These are phyloP conservation scores for Buddleja alternifolia DNA, from an alignment of 257 asterid genomes.

Conservation along the genomic window DNA sequence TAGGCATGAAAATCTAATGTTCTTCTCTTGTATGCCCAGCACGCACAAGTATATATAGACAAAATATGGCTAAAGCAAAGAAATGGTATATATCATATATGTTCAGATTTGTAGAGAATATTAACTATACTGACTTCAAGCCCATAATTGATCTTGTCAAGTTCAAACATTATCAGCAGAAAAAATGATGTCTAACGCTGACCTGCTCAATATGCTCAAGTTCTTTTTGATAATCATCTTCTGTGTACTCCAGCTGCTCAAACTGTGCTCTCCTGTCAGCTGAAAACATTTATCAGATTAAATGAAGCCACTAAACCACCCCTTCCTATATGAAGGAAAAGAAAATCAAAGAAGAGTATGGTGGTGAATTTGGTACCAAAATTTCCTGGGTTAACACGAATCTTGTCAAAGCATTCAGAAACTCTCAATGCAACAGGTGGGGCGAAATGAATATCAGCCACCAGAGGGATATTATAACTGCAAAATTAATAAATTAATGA, in stretches of 20 bases:
- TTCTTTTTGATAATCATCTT: slow-evolving; percentile 96
- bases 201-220: slow-evolving; percentile 98
- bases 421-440: slow-evolving; percentile 96
- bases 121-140: neutral
- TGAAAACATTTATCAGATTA: slow-evolving; percentile 44
- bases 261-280: slow-evolving; percentile 99
- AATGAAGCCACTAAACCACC: slow-evolving; percentile 17
- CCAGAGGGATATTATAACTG: slow-evolving; percentile 93
- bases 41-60: neutral
- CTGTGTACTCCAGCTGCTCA: slow-evolving; percentile 88
- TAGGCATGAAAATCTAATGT: neutral
- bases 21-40: neutral
- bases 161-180: slow-evolving; percentile 12
- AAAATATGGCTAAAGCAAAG: neutral
- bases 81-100: neutral
- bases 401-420: slow-evolving; percentile 96
- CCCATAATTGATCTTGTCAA: neutral
- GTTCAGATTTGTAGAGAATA: neutral
- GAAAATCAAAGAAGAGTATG: slow-evolving; percentile 10
- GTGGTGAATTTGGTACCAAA: slow-evolving; percentile 62
- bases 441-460: slow-evolving; percentile 98
- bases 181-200: slow-evolving; percentile 13
- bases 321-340: neutral
- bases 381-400: slow-evolving; percentile 98
- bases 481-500: slow-evolving; percentile 28